Conservation (phyloP, 768 basidiomycete species). For the Suillus sp. region DNA sequence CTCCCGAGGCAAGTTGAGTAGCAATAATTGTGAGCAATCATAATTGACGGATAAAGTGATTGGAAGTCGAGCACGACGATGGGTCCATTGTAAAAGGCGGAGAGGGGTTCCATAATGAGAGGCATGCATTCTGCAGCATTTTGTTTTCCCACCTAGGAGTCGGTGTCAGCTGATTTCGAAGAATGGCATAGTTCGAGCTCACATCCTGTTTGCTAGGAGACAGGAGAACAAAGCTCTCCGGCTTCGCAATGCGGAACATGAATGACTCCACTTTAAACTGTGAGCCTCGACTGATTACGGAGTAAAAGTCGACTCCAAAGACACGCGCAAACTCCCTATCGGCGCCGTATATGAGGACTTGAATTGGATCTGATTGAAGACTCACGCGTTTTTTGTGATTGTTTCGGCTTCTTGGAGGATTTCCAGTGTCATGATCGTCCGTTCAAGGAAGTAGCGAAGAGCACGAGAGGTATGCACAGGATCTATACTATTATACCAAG, state of each 20-base stretch:
- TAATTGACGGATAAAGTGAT: slow-evolving; percentile 93
- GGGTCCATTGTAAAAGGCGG: slow-evolving; percentile 91
- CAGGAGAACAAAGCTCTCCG: slow-evolving; percentile 87
- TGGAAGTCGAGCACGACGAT: slow-evolving; percentile 95
- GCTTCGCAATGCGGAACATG: slow-evolving; percentile 96
- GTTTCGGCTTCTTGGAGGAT: slow-evolving; percentile 81
- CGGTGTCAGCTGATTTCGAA: background rate
- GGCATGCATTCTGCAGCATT: slow-evolving; percentile 97
- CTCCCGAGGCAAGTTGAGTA: slow-evolving; percentile 96
- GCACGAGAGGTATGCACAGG: slow-evolving; percentile 58
- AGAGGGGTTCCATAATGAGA: slow-evolving; percentile 91
- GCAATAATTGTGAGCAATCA: slow-evolving; percentile 99
- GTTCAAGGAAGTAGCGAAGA: slow-evolving; percentile 62
- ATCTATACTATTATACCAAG: slow-evolving; percentile 65
- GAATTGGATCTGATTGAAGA: background rate
- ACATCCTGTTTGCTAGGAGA: slow-evolving; percentile 91
- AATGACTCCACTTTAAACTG: slow-evolving; percentile 99
- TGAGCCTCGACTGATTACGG: slow-evolving; percentile 91
- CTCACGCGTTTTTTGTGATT: slow-evolving; percentile 86
- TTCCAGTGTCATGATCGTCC: slow-evolving; percentile 71
- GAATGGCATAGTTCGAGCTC: slow-evolving; percentile 22
- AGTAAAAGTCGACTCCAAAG: slow-evolving; percentile 96
- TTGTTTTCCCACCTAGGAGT: slow-evolving; percentile 82
- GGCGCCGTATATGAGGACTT: background rate
- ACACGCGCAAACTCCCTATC: slow-evolving; percentile 94